phyloP scores from a whole-genome alignment of 768 basidiomycete species.

The Boletus tylopilopsis region DNA sequence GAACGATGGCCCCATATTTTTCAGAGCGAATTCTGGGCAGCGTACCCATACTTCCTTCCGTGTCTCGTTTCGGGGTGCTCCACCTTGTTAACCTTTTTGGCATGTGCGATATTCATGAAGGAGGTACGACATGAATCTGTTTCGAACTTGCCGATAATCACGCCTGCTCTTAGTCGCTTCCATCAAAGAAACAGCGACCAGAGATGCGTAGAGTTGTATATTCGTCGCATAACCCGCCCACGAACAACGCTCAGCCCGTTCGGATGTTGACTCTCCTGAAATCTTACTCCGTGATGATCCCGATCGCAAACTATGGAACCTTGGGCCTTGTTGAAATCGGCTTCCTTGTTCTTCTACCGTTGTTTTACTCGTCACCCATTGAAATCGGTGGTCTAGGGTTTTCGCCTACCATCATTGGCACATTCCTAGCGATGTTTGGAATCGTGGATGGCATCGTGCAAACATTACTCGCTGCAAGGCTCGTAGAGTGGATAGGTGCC shows the following conservation, averaged over 20 bases:
- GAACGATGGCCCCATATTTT: conserved; percentile 52
- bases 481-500: conserved; percentile 39
- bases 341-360: conserved; percentile 36
- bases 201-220: not conserved
- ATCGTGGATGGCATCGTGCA: conserved; percentile 38
- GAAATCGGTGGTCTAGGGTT: conserved; percentile 42
- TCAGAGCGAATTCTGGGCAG: conserved; percentile 23
- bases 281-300: conserved; percentile 34
- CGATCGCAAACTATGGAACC: conserved; percentile 40
- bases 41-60: not conserved
- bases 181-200: conserved; percentile 12
- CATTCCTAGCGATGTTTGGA: conserved; percentile 35
- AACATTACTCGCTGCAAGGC: conserved; percentile 36
- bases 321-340: conserved; percentile 43
- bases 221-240: not conserved
- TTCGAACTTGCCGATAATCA: not conserved
- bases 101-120: conserved; percentile 21
- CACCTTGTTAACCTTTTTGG: conserved; percentile 7
- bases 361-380: conserved; percentile 43
- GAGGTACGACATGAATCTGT: conserved; percentile 21
- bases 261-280: conserved; percentile 35
- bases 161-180: conserved; percentile 16
- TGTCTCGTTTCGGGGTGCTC: conserved; percentile 13
- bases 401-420: conserved; percentile 38
- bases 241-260: conserved; percentile 1